Evolutionary conservation across 1,139 yeast genomes (phyloP), one percentile per base, ranked within the genome.

Genomic region (Ogataea hybrid): DNA sequence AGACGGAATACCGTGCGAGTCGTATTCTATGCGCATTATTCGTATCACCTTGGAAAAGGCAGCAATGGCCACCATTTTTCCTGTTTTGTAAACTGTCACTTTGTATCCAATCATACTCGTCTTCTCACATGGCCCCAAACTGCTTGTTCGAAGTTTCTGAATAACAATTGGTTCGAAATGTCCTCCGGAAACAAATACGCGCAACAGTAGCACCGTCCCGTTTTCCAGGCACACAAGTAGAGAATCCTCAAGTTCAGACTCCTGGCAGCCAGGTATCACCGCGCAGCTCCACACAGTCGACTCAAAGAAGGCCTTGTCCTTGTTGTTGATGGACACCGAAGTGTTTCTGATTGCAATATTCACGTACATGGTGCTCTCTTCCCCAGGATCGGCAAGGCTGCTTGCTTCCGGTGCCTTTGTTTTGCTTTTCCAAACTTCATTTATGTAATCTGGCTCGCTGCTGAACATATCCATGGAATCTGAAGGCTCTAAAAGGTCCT

Each of bases 391-490:
- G 2, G 4, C 21, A 2, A 27, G 9, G 5, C 33, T 37, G 25
- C 43, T 47, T 3, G 32, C 29, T 12, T 25, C 38, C 9, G 4
- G 22, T 7, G 12, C 7, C 9, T 21, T 30, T 10, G 12, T 16
- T 8, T 32, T 28, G n/a, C 25, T 30, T 8, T 35, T 25, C 35
- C 50, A 30, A 11, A 44, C 41, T 17, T 48, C 48, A 14, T 49
- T 52, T 12, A 47, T 32, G 12, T 56, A 60, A 27, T 57, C 60
- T 10, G 50, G 56, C 25, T 49, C 51, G 30, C 52, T 56, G 33
- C 43, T 35, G 29, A 54, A 54, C 15, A 48, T 38, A 25, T 50
- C 52, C 47, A 52, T 43, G n/a, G 59, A 56, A 16, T 54, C 57
- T 2, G 47, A 42, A 1, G 52, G 52, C 17, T 49, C 55, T 4